A percentile compares a stretch with the other conserved stretches of the same genome.
Evolutionary conservation across 2,329 filamentous ascomycete genomes (phyloP).

Genomic region (Aspergillus bombycis): DNA sequence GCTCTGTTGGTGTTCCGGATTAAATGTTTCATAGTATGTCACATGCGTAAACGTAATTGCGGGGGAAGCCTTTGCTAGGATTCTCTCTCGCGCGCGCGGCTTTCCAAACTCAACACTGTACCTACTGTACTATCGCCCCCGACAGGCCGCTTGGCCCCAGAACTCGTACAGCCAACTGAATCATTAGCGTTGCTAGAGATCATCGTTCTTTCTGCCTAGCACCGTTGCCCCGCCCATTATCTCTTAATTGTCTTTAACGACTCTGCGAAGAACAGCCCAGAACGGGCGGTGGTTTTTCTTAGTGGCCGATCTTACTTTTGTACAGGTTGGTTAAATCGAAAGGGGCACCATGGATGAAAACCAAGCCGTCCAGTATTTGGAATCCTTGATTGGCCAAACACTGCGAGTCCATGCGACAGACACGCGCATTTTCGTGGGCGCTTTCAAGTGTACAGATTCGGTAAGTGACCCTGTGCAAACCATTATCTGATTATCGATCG

Average conservation of each 20-base stretch:
- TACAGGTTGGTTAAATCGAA: neutral
- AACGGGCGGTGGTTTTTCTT: conserved; percentile 10
- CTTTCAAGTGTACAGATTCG: conserved; percentile 92
- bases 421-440: conserved; percentile 83
- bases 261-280: conserved; percentile 12
- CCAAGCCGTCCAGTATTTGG: conserved; percentile 43
- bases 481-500: conserved; percentile 13
- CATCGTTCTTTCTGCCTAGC: neutral
- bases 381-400: conserved; percentile 73
- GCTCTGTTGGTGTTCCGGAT: neutral
- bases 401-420: conserved; percentile 81
- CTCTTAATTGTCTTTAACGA: neutral
- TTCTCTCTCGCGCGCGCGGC: neutral
- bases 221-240: neutral
- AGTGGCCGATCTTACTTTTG: conserved; percentile 11
- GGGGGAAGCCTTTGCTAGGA: neutral
- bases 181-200: neutral
- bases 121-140: neutral
- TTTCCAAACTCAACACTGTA: neutral
- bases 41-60: neutral
- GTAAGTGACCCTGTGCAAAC: conserved; percentile 53
- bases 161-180: conserved; percentile 3
- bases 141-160: neutral
- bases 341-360: conserved; percentile 35
- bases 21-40: neutral